These are phyloP conservation scores for Aspergillus brunneoviolaceus DNA, from an alignment of 2,329 filamentous ascomycete species.

Conservation along the genomic window DNA sequence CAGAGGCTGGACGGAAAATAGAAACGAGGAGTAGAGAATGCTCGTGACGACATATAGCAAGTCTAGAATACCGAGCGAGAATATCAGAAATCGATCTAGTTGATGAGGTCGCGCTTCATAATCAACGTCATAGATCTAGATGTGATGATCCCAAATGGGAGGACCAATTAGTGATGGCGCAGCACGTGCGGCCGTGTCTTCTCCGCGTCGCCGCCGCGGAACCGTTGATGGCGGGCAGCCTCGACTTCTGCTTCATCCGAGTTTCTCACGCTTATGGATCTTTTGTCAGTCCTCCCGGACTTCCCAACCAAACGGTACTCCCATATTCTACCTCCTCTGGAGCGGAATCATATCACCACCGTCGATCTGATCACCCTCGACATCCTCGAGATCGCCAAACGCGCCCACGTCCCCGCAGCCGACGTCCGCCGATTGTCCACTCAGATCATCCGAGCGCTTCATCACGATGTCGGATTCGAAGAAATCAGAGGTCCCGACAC, in stretches of 20 bases:
- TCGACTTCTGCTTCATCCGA: neutral
- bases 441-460: conserved; percentile 66
- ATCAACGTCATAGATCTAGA: neutral
- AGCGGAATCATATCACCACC: conserved; percentile 73
- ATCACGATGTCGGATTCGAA: conserved; percentile 57
- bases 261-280: conserved; percentile 56
- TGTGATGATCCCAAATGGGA: neutral
- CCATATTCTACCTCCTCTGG: conserved; percentile 74
- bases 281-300: conserved; percentile 75
- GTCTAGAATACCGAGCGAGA: too few species aligned
- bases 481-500: conserved; percentile 11
- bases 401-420: conserved; percentile 75
- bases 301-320: conserved; percentile 71
- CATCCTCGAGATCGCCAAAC: conserved; percentile 77
- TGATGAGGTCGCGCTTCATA: too few species aligned
- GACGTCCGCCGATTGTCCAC: conserved; percentile 74
- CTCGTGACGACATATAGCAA: too few species aligned
- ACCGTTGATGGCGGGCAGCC: neutral
- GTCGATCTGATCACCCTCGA: conserved; percentile 85
- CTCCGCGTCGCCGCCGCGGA: conserved; percentile 4
- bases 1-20: too few species aligned
- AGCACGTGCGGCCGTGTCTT: conserved; percentile 6
- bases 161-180: neutral
- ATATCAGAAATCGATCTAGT: neutral
- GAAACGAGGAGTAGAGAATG: too few species aligned